phyloP scores from a whole-genome alignment of 306 rosid species.

The Hylodesmum podocarpum region DNA sequence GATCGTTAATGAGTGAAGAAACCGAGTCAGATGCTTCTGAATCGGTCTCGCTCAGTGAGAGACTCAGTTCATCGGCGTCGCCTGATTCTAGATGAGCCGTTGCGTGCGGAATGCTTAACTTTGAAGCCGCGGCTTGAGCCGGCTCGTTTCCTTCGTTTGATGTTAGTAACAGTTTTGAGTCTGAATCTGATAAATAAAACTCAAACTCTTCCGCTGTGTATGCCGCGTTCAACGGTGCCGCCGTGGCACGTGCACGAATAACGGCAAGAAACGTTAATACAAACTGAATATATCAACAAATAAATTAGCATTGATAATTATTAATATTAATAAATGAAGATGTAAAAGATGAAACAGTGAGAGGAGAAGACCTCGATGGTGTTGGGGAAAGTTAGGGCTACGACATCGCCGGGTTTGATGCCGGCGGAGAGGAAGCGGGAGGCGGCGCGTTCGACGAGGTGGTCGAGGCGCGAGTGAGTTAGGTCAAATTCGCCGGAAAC shows the following conservation, averaged over 20 bases:
- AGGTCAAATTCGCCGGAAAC: conserved; percentile 54
- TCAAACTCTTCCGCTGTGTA: conserved; percentile 8
- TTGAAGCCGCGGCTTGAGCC: conserved; percentile 14
- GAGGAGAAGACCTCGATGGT: conserved; percentile 49
- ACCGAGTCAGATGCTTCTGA: background rate
- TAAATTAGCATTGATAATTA: too few relatives aligned
- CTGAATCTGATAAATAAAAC: conserved; percentile 6
- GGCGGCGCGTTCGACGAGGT: conserved; percentile 59
- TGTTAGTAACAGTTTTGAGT: background rate
- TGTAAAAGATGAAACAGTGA: background rate
- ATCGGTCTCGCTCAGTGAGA: background rate
- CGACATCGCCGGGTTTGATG: conserved; percentile 54
- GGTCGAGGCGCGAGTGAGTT: conserved; percentile 47
- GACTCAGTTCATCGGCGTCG: background rate
- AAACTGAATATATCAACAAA: background rate
- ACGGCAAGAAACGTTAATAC: background rate
- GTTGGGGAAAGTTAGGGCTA: conserved; percentile 73
- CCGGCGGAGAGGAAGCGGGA: conserved; percentile 49
- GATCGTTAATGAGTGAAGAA: background rate
- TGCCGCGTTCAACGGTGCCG: conserved; percentile 16
- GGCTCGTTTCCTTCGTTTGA: background rate
- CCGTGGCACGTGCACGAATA: conserved; percentile 12
- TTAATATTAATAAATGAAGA: background rate
- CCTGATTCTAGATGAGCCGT: background rate
- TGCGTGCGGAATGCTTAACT: background rate